Conservation (phyloP, 1,284 basidiomycete genomes). For the Puccinia hordei region DNA sequence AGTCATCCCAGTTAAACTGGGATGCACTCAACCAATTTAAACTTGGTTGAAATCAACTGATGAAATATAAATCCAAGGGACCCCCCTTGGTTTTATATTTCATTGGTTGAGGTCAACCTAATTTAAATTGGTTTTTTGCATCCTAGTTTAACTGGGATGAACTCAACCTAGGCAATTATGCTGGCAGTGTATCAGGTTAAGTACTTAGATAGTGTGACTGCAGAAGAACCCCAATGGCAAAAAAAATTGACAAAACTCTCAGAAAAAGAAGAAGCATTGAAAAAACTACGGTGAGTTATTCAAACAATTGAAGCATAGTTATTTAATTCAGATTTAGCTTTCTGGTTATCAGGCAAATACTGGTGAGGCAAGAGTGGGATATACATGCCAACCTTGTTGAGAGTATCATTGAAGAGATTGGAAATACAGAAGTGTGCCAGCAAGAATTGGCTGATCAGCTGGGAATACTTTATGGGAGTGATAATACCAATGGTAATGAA, state of each 20-base stretch:
- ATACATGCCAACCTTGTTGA: background rate
- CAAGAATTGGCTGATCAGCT: background rate
- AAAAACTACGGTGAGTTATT: background rate
- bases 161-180: too few species aligned
- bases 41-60: too few species aligned
- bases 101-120: too few species aligned
- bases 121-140: too few species aligned
- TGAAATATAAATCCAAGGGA: too few species aligned
- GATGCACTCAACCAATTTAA: too few species aligned
- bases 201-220: background rate
- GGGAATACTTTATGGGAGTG: background rate
- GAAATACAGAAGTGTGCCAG: background rate
- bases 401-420: background rate
- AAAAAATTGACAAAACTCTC: background rate
- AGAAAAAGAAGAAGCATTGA: background rate
- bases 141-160: too few species aligned
- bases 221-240: background rate
- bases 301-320: background rate
- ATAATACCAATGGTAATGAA: background rate
- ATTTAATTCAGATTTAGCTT: too few species aligned
- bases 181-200: background rate
- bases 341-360: background rate
- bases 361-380: background rate
- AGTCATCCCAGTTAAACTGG: too few species aligned
- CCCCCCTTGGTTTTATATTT: too few species aligned